Percentiles rank a stretch among this genome's conserved stretches.
Evolutionary conservation across 352 stramenopile genomes (phyloP).

Genomic region (Peronospora tabacina): DNA sequence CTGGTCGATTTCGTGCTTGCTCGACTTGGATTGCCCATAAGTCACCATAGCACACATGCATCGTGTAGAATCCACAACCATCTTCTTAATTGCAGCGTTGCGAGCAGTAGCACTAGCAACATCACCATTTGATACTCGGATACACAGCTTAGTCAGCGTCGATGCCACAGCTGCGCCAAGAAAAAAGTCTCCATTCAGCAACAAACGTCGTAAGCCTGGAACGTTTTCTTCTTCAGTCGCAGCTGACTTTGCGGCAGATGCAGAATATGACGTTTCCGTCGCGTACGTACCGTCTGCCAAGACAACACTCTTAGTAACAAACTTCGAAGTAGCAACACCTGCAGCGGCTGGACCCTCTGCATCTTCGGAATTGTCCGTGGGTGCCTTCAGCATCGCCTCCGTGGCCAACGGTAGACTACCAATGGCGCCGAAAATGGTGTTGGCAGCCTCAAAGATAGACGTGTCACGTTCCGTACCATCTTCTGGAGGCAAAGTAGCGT

Average conservation of each 20-base stretch:
- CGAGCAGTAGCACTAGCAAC: conserved; percentile 43
- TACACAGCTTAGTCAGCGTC: conserved; percentile 95
- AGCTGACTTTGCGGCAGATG: conserved; percentile 34
- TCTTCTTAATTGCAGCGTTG: conserved; percentile 46
- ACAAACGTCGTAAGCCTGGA: conserved; percentile 80
- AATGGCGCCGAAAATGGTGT: conserved; percentile 86
- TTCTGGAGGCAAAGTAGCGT: conserved; percentile 51
- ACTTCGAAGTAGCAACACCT: conserved; percentile 72
- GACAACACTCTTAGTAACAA: conserved; percentile 96
- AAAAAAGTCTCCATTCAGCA: conserved; percentile 95
- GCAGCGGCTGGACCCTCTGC: conserved; percentile 17
- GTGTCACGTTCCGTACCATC: conserved; percentile 52
- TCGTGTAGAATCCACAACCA: conserved; percentile 61
- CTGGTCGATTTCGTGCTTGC: conserved; percentile 85
- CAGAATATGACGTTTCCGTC: conserved; percentile 91
- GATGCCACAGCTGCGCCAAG: conserved; percentile 89
- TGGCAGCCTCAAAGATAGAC: conserved; percentile 64
- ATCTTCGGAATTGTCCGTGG: conserved; percentile 21
- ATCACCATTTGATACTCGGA: conserved; percentile 70
- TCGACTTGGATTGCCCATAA: conserved; percentile 66
- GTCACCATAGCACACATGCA: conserved; percentile 71
- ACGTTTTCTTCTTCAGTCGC: conserved; percentile 58
- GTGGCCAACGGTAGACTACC: conserved; percentile 68
- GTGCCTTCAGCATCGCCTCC: conserved; percentile 42
- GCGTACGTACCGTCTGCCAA: conserved; percentile 99